These are phyloP conservation scores for Coniochaeta ligniaria DNA, from an alignment of 2,329 filamentous ascomycete species.

Conservation along the genomic window DNA sequence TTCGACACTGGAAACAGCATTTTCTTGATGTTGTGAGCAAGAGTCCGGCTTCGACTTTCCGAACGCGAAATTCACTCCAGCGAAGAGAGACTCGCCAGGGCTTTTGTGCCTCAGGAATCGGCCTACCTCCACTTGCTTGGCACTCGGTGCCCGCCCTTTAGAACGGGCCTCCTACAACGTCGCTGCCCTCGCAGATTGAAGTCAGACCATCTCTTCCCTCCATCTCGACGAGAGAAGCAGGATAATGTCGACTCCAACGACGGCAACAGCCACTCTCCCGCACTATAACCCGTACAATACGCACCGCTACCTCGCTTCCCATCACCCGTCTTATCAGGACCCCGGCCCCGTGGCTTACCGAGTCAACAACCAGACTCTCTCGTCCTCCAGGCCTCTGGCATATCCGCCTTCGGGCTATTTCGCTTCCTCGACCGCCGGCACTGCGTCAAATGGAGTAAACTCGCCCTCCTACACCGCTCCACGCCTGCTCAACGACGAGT, in stretches of 20 bases:
- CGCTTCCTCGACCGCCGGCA: slow-evolving; percentile 16
- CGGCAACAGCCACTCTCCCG: slow-evolving; percentile 65
- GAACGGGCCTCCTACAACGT: neutral
- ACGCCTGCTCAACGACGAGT: slow-evolving; percentile 3
- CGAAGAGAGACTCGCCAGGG: neutral
- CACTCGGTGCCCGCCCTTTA: neutral
- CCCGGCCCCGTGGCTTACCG: slow-evolving; percentile 32
- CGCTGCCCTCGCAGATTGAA: neutral
- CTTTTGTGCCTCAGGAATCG: neutral
- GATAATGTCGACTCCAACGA: slow-evolving; percentile 75
- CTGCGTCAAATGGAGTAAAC: slow-evolving; percentile 23
- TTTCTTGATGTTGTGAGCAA: neutral
- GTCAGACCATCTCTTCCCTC: neutral
- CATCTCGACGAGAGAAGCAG: slow-evolving; percentile 6
- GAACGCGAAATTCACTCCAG: neutral
- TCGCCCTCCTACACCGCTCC: slow-evolving; percentile 6
- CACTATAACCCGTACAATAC: slow-evolving; percentile 46
- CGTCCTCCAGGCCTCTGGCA: slow-evolving; percentile 29
- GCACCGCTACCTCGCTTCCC: slow-evolving; percentile 55
- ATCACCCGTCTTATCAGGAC: slow-evolving; percentile 41
- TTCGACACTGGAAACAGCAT: neutral
- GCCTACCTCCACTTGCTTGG: neutral
- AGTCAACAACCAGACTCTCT: slow-evolving; percentile 27
- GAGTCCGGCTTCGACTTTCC: neutral
- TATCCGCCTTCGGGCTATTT: slow-evolving; percentile 20